Evolutionary conservation across 2,329 filamentous ascomycete species (phyloP).

Genomic region (Aspergillus bombycis): DNA sequence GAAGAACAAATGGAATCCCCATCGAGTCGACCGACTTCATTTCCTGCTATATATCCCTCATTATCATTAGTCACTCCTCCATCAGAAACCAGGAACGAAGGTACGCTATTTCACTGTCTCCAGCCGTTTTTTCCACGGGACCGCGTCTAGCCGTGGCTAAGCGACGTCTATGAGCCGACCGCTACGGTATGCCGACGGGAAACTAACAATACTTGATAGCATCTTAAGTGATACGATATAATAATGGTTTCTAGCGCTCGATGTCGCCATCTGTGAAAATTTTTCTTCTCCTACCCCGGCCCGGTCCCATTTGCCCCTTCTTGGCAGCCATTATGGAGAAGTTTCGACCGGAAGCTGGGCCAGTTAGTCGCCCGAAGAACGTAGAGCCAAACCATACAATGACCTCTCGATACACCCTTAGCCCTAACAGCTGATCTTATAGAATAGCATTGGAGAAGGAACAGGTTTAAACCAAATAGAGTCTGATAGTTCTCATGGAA

Average conservation of each 20-base stretch:
- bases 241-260: background rate
- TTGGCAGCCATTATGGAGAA: background rate
- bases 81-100: background rate
- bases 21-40: background rate
- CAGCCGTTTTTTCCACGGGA: background rate
- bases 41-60: background rate
- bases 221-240: background rate
- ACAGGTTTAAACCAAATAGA: background rate
- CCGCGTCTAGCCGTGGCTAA: background rate
- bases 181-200: constrained; percentile 5
- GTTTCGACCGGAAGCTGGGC: no score
- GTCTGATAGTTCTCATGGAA: background rate
- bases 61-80: background rate
- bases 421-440: background rate
- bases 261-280: constrained; percentile 3
- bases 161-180: background rate
- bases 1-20: background rate
- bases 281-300: background rate
- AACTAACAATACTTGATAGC: background rate
- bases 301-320: background rate
- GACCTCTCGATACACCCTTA: background rate
- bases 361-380: background rate
- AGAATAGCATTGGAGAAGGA: background rate
- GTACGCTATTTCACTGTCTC: background rate
- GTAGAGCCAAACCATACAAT: background rate